phyloP scores from a whole-genome alignment of 768 basidiomycete genomes.

The Tylopilus sp. region DNA sequence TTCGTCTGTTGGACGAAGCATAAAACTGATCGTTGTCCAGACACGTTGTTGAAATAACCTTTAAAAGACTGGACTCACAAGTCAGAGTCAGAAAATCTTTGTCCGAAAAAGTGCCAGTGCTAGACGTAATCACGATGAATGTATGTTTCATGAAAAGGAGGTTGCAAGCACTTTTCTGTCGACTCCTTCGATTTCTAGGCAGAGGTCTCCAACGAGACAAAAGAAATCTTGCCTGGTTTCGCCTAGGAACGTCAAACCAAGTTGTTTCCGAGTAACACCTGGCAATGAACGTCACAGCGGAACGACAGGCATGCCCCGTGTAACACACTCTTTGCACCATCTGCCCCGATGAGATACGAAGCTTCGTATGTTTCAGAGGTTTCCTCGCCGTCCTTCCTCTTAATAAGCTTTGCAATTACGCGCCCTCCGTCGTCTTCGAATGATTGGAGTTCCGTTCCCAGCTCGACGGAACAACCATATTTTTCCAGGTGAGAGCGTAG shows the following conservation, averaged over 20 bases:
- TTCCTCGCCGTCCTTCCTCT: too few species aligned
- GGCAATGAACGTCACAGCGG: background rate
- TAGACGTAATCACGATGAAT: background rate
- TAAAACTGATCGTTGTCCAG: background rate
- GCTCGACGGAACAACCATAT: background rate
- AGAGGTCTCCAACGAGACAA: constrained; percentile 36
- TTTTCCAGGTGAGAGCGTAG: constrained; percentile 18
- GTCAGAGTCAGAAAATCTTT: background rate
- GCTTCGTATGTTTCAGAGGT: constrained; percentile 24
- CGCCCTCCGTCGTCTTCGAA: too few species aligned
- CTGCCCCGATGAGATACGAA: constrained; percentile 40
- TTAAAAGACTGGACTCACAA: constrained; percentile 2
- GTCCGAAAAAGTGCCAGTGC: constrained; percentile 25
- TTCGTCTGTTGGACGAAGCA: constrained; percentile 9
- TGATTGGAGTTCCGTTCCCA: too few species aligned
- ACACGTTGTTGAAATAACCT: background rate
- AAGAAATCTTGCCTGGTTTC: constrained; percentile 31
- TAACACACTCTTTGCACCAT: constrained; percentile 36
- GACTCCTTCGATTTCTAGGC: constrained; percentile 27
- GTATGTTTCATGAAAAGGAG: background rate
- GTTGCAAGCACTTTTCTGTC: constrained; percentile 21
- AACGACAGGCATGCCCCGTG: background rate
- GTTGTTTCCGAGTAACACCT: constrained; percentile 37
- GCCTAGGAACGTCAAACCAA: constrained; percentile 42
- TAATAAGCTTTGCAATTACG: too few species aligned